Conservation (phyloP, 305 asterid species). For the Lippia alba region DNA sequence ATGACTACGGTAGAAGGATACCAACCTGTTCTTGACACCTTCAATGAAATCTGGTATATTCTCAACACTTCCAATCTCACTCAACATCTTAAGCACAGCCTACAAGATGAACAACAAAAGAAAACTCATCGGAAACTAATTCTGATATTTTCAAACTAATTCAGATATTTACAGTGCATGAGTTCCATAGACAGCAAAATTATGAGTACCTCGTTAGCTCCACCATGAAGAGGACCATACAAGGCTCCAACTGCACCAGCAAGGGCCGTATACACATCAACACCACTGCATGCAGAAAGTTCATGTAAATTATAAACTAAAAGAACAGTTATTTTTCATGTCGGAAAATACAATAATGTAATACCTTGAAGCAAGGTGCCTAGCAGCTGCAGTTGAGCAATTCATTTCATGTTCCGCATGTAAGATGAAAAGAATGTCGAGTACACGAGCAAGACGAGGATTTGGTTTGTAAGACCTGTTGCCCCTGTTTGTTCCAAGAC, state of each 20-base stretch:
- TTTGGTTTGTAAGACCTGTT: conserved; percentile 91
- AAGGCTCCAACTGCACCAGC: conserved; percentile 99
- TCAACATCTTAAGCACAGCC: conserved; percentile 99
- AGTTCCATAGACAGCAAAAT: conserved; percentile 26
- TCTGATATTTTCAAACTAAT: conserved; percentile 17
- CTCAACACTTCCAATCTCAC: conserved; percentile 90
- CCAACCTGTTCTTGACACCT: conserved; percentile 94
- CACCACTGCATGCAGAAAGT: conserved; percentile 74
- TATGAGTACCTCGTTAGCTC: conserved; percentile 90
- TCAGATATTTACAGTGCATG: conserved; percentile 17
- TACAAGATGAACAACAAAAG: conserved; percentile 36
- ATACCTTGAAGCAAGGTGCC: conserved; percentile 98
- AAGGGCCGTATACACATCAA: conserved; percentile 97
- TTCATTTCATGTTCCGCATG: conserved; percentile 99
- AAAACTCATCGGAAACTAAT: conserved; percentile 7
- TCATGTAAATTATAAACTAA: conserved; percentile 26
- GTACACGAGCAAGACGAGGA: conserved; percentile 95
- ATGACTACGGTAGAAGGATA: conserved; percentile 17
- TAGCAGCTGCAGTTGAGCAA: conserved; percentile 98
- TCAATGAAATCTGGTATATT: conserved; percentile 93
- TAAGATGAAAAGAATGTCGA: conserved; percentile 89
- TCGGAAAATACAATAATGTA: conserved; percentile 31
- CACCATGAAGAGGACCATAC: conserved; percentile 99
- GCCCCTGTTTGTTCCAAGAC: conserved; percentile 67
- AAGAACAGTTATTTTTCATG: conserved; percentile 18